These are phyloP conservation scores for Gloeopeniophorella convolvens DNA, from an alignment of 768 basidiomycete species.

Conservation along the genomic window DNA sequence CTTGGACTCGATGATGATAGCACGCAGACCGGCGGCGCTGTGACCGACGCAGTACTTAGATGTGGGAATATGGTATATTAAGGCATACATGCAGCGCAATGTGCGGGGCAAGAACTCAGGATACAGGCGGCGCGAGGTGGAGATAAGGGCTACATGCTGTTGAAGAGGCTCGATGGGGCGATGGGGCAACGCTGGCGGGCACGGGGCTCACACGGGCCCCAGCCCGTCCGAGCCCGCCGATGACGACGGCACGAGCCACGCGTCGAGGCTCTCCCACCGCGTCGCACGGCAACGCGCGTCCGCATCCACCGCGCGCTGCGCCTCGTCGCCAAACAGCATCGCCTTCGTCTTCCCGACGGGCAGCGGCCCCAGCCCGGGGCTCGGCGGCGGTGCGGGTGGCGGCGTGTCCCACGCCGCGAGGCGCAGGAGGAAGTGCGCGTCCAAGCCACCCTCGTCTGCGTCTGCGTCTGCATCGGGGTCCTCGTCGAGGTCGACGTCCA, in stretches of 20 bases:
- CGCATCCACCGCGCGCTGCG: background rate
- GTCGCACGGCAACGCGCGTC: background rate
- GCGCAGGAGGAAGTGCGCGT: background rate
- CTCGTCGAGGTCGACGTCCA: background rate
- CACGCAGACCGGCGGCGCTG: no score
- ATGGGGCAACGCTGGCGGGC: background rate
- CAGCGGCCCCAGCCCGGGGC: background rate
- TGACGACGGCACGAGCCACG: constrained; percentile 18
- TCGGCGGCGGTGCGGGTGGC: background rate
- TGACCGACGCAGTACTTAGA: no score
- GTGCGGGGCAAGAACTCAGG: no score
- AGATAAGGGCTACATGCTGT: no score
- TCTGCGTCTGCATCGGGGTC: background rate
- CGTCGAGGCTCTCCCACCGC: constrained; percentile 12
- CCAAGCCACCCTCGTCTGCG: background rate
- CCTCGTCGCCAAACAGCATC: constrained; percentile 2
- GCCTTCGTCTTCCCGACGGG: background rate
- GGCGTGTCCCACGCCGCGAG: background rate
- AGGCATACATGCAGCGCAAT: no score
- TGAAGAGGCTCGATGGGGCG: no score
- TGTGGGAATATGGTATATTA: no score
- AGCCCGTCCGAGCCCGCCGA: no score
- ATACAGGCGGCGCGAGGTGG: no score
- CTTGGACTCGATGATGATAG: no score
- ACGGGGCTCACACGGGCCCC: no score